Conservation (phyloP, 139 green algal genomes). For the Coelastrella sp. region DNA sequence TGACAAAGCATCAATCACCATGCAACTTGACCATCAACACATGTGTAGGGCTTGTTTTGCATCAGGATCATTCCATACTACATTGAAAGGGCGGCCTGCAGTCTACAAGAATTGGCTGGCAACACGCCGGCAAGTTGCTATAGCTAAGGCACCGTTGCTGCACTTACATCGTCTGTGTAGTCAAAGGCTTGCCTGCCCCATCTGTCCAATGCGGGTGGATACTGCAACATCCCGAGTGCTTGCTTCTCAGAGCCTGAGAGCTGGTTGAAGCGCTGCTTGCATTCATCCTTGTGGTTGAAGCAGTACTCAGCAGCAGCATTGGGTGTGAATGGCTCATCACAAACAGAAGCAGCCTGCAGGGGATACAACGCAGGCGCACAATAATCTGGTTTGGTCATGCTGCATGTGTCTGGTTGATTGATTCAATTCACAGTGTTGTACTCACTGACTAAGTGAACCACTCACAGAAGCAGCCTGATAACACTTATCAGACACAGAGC, state of each 20-base stretch:
- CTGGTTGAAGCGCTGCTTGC: background rate
- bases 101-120: background rate
- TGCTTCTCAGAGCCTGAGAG: conserved; percentile 11
- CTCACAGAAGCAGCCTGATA: too few species aligned
- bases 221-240: conserved; percentile 23
- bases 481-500: too few species aligned
- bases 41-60: too few species aligned
- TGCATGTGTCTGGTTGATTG: too few species aligned
- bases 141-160: background rate
- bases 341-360: background rate
- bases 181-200: conserved; percentile 39
- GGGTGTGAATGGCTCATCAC: conserved; percentile 9
- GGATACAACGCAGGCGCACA: background rate
- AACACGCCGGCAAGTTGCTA: background rate
- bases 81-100: background rate
- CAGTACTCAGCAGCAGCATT: background rate
- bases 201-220: background rate
- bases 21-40: too few species aligned
- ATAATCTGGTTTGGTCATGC: background rate
- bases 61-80: background rate
- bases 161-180: conserved; percentile 41
- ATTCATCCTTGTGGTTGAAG: conserved; percentile 24
- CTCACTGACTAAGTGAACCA: too few species aligned
- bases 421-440: too few species aligned
- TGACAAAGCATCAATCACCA: too few species aligned